Percentiles rank a stretch among this genome's conserved stretches.
These are phyloP conservation scores for Tremellales sp. DNA, from an alignment of 1,284 basidiomycete species.

Conservation along the genomic window DNA sequence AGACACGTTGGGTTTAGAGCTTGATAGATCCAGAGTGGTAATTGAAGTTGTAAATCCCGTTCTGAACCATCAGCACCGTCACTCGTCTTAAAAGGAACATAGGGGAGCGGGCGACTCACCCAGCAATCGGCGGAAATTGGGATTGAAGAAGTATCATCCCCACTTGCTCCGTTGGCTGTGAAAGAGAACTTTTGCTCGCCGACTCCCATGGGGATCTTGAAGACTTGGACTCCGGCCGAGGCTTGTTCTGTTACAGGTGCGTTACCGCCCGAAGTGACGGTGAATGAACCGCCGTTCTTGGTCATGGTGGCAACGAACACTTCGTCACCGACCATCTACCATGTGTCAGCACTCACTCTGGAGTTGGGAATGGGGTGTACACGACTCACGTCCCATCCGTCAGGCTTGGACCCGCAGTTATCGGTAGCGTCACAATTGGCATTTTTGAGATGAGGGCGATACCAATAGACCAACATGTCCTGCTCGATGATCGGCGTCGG, in stretches of 20 bases:
- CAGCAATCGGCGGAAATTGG: slow-evolving; percentile 30
- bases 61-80: slow-evolving; percentile 14
- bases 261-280: slow-evolving; percentile 40
- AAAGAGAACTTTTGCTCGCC: slow-evolving; percentile 38
- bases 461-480: slow-evolving; percentile 46
- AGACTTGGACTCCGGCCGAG: slow-evolving; percentile 30
- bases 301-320: slow-evolving; percentile 45
- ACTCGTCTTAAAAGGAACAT: not conserved
- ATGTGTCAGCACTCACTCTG: slow-evolving; percentile 3
- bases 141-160: slow-evolving; percentile 16
- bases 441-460: slow-evolving; percentile 44
- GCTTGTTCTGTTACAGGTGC: slow-evolving; percentile 25
- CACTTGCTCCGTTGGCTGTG: slow-evolving; percentile 13
- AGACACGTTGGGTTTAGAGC: no score
- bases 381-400: slow-evolving; percentile 37
- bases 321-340: slow-evolving; percentile 29
- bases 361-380: not conserved
- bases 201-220: slow-evolving; percentile 38
- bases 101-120: slow-evolving; percentile 20
- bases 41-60: slow-evolving; percentile 47
- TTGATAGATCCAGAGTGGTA: slow-evolving; percentile 34
- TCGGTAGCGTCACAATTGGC: slow-evolving; percentile 44
- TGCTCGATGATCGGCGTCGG: slow-evolving; percentile 28
- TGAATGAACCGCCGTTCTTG: slow-evolving; percentile 34
- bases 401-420: slow-evolving; percentile 37